A percentile compares a stretch with the other conserved stretches of the same genome.
Conservation (phyloP, 2,329 filamentous ascomycete species). For the Paracoccidioides brasiliensis region DNA sequence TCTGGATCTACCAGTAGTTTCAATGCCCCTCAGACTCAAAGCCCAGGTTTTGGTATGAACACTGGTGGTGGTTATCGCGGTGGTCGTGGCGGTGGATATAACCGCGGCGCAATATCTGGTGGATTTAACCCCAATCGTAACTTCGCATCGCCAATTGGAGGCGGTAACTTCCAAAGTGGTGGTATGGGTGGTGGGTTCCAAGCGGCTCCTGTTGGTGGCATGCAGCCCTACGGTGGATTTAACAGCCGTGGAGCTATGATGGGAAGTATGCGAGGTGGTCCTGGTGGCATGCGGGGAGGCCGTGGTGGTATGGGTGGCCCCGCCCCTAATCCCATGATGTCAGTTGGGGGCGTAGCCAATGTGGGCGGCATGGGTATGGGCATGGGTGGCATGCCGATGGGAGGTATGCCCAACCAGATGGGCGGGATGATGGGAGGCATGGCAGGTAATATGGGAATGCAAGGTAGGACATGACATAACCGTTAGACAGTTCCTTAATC, state of each 20-base stretch:
- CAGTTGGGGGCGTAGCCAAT: conserved; percentile 30
- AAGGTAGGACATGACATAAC: conserved; percentile 26
- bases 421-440: conserved; percentile 34
- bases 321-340: conserved; percentile 23
- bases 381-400: conserved; percentile 46
- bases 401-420: conserved; percentile 29
- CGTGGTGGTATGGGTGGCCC: conserved; percentile 47
- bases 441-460: conserved; percentile 36
- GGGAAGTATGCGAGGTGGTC: conserved; percentile 39
- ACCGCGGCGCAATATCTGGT: conserved; percentile 36
- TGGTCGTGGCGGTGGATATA: conserved; percentile 39
- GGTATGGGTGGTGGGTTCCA: conserved; percentile 35
- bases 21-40: conserved; percentile 24
- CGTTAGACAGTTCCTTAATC: no score
- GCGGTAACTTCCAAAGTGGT: conserved; percentile 28
- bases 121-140: conserved; percentile 38
- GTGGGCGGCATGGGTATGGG: conserved; percentile 43
- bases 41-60: conserved; percentile 31
- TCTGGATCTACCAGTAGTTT: conserved; percentile 39
- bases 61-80: conserved; percentile 42
- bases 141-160: conserved; percentile 34
- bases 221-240: conserved; percentile 37
- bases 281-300: conserved; percentile 46
- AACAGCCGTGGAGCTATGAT: conserved; percentile 44
- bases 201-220: conserved; percentile 36